Evolutionary conservation across 116 monocot species (phyloP).

Genomic region (Papilionanthe hybrid): DNA sequence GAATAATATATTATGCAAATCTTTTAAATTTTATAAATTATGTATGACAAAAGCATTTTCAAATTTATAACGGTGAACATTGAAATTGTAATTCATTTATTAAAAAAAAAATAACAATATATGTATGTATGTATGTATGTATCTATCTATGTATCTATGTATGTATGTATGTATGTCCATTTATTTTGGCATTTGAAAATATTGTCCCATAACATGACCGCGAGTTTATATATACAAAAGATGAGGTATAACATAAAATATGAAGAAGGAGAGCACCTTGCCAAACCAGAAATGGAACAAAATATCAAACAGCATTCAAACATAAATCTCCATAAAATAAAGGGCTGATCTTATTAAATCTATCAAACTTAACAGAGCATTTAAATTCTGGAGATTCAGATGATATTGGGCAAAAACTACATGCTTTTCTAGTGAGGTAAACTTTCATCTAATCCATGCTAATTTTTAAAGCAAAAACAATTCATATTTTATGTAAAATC

Average conservation of each 20-base stretch:
- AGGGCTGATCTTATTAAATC: not conserved
- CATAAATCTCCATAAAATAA: not conserved
- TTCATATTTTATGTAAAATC: not conserved
- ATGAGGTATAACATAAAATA: not conserved
- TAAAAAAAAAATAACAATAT: too few species aligned
- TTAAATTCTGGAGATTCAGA: not conserved
- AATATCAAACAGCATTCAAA: not conserved
- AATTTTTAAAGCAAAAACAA: not conserved
- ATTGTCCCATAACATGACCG: not conserved
- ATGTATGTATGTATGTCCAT: not conserved
- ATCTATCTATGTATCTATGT: too few species aligned
- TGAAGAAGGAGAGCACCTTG: not conserved
- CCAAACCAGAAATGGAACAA: not conserved
- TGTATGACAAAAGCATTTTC: too few species aligned
- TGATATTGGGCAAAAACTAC: not conserved
- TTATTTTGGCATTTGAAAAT: not conserved
- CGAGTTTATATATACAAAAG: not conserved
- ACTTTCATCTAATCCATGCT: not conserved
- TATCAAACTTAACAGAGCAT: not conserved
- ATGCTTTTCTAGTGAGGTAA: not conserved
- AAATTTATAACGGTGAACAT: too few species aligned
- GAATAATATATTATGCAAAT: too few species aligned
- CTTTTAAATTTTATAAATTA: too few species aligned
- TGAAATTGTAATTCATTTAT: too few species aligned
- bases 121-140: too few species aligned